Evolutionary conservation across 768 basidiomycete genomes (phyloP).

Genomic region (Pisolithus marmoratus): DNA sequence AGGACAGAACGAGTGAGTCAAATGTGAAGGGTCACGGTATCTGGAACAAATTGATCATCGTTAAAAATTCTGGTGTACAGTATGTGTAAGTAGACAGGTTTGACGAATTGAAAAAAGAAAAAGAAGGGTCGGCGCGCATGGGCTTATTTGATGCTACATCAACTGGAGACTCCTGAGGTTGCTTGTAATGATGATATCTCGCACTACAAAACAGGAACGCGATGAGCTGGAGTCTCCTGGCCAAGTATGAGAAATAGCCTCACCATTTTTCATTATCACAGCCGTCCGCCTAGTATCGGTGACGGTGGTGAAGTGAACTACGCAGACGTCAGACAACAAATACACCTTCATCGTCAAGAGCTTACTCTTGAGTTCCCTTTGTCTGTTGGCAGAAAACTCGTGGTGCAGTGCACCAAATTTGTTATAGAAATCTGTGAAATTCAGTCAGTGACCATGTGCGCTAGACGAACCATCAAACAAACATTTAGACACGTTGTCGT

Average conservation of each 20-base stretch:
- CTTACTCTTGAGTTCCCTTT: conserved; percentile 69
- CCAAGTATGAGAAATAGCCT: conserved; percentile 14
- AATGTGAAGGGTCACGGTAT: not conserved
- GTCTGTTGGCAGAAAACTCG: conserved; percentile 59
- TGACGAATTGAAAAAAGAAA: conserved; percentile 7
- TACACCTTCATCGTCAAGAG: not conserved
- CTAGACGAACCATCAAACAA: conserved; percentile 16
- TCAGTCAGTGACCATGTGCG: not conserved
- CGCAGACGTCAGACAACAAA: conserved; percentile 6
- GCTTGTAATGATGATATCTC: conserved; percentile 63
- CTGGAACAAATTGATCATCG: not conserved
- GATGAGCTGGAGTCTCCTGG: conserved; percentile 1
- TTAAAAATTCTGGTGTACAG: not conserved
- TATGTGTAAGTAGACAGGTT: not conserved
- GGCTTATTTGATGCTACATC: conserved; percentile 16
- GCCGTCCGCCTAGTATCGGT: conserved; percentile 73
- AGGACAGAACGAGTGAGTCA: not conserved
- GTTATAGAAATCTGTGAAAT: conserved; percentile 58
- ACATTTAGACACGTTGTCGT: conserved; percentile 73
- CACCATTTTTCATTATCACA: conserved; percentile 70
- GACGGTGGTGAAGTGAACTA: conserved; percentile 77
- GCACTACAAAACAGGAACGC: conserved; percentile 37
- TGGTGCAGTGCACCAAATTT: conserved; percentile 72
- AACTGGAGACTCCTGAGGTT: conserved; percentile 53
- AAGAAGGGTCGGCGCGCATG: conserved; percentile 4